Evolutionary conservation across 2,329 filamentous ascomycete species (phyloP), one percentile per base, ranked within the genome.

Genomic region (Colletotrichum echinochloae): DNA sequence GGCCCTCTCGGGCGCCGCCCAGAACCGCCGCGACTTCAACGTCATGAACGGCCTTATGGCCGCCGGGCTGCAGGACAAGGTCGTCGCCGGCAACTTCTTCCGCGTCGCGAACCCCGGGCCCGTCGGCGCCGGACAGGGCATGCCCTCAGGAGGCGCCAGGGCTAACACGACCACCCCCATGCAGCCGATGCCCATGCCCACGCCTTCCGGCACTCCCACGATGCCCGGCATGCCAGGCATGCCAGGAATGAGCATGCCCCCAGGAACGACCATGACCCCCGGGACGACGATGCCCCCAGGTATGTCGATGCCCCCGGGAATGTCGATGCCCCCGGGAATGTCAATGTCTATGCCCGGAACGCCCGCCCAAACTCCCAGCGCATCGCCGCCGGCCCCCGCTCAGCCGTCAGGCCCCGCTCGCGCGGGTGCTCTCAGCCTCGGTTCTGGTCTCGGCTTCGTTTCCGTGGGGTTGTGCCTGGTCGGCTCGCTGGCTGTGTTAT

Each of bases 61-160:
- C 16, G 79, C 79, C 18, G 77, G 77, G 18, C 75, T 83, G 44
- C 64, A 72, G 49, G 73, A 72, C 60, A 74, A 74, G 56, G 77
- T 82, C 2, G 78, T 82, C 6, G 81, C 80, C 0, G 81, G 79
- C 20, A 81, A 81, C 65, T 83, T 76, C 66, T 83, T 77, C 73
- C 81, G 79, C 70, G 81, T 82, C 39, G 79, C 80, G 7, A 82
- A 82, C 72, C 70, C 78, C 9, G 79, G 72, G 7, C 72, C 72
- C 44, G 60, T 72, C 11, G 61, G 70, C 30, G 70, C 64, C 26
- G 72, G 72, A 5, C 49, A 65, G 57, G 70, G 71, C 3, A 52
- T 44, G 28, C 65, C 65, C 23, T 48, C 30, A 4, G 61, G 66
- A 44, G 66, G 66, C 8, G 28, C 54, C 9, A 33, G 48, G 20